phyloP scores from a whole-genome alignment of 2,329 filamentous ascomycete species.

The Penicillium rolfsii region DNA sequence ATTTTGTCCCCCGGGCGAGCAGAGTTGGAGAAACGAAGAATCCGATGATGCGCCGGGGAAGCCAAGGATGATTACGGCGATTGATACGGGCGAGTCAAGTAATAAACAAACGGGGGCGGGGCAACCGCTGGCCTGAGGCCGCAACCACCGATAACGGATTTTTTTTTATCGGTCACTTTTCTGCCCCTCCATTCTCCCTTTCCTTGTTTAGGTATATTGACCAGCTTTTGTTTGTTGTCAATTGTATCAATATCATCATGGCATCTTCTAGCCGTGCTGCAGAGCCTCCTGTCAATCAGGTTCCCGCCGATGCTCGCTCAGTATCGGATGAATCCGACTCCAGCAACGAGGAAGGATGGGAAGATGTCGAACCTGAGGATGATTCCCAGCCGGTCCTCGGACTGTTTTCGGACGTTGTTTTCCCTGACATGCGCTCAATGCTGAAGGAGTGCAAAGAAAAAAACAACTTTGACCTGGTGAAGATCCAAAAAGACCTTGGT shows the following conservation, averaged over 20 bases:
- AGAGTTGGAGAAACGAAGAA: slow-evolving; percentile 20
- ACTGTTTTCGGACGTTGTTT: slow-evolving; percentile 68
- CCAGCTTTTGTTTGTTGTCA: slow-evolving; percentile 3
- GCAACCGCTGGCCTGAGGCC: slow-evolving; percentile 32
- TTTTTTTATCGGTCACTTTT: slow-evolving; percentile 29
- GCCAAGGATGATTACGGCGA: slow-evolving; percentile 8
- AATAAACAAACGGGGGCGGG: slow-evolving; percentile 35
- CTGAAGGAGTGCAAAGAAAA: slow-evolving; percentile 69
- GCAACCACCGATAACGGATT: slow-evolving; percentile 26
- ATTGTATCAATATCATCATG: slow-evolving; percentile 26
- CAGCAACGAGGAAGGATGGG: slow-evolving; percentile 58
- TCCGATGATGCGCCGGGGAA: slow-evolving; percentile 10
- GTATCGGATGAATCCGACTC: slow-evolving; percentile 51
- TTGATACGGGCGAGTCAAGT: slow-evolving; percentile 6
- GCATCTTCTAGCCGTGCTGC: slow-evolving; percentile 33
- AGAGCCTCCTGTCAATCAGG: slow-evolving; percentile 27
- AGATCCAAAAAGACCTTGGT: slow-evolving; percentile 57
- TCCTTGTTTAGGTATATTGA: not conserved
- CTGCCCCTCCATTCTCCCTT: slow-evolving; percentile 26
- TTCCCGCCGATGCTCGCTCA: slow-evolving; percentile 31
- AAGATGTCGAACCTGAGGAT: slow-evolving; percentile 64
- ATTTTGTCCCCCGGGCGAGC: slow-evolving; percentile 47
- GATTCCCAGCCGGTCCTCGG: slow-evolving; percentile 68
- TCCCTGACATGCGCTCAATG: slow-evolving; percentile 67
- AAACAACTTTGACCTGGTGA: slow-evolving; percentile 68